Evolutionary conservation across 495 filamentous ascomycete species (phyloP).

Genomic region (Rhypophila decipiens): DNA sequence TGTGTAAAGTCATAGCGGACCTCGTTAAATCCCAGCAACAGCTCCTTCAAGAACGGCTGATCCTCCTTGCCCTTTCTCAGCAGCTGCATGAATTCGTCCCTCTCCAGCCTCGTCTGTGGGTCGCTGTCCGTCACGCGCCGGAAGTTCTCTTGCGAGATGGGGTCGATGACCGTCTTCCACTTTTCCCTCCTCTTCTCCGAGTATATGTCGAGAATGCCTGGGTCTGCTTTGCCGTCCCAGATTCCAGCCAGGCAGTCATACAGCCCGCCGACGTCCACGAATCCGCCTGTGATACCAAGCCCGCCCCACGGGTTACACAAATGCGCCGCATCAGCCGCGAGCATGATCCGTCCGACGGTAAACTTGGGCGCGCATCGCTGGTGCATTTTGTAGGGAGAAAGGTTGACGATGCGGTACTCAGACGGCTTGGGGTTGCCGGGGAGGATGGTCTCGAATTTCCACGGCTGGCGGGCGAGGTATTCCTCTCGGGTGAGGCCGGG

Average conservation of each 20-base stretch:
- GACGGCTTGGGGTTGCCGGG: conserved; percentile 53
- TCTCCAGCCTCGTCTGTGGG: conserved; percentile 25
- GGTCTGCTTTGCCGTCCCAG: conserved; percentile 43
- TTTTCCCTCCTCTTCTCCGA: conserved; percentile 50
- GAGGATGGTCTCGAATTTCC: conserved; percentile 48
- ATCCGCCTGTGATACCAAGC: conserved; percentile 55
- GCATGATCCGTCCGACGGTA: conserved; percentile 48
- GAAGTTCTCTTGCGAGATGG: conserved; percentile 50
- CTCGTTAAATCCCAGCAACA: conserved; percentile 23
- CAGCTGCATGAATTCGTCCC: conserved; percentile 35
- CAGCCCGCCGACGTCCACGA: conserved; percentile 54
- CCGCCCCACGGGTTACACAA: conserved; percentile 54
- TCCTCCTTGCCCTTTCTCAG: conserved; percentile 29
- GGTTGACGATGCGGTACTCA: conserved; percentile 49
- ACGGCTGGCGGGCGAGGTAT: conserved; percentile 46
- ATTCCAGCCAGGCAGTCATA: conserved; percentile 53
- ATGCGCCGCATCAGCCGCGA: conserved; percentile 57
- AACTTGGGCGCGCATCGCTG: conserved; percentile 53
- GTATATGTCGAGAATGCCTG: conserved; percentile 52
- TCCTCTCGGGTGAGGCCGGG: conserved; percentile 47
- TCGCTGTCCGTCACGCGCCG: conserved; percentile 31
- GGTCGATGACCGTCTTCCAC: conserved; percentile 50
- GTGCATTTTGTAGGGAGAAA: conserved; percentile 56
- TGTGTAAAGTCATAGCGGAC: conserved; percentile 39
- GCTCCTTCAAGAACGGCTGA: conserved; percentile 17